Evolutionary conservation across 306 rosid genomes (phyloP).

Genomic region (Oemleria cerasiformis): DNA sequence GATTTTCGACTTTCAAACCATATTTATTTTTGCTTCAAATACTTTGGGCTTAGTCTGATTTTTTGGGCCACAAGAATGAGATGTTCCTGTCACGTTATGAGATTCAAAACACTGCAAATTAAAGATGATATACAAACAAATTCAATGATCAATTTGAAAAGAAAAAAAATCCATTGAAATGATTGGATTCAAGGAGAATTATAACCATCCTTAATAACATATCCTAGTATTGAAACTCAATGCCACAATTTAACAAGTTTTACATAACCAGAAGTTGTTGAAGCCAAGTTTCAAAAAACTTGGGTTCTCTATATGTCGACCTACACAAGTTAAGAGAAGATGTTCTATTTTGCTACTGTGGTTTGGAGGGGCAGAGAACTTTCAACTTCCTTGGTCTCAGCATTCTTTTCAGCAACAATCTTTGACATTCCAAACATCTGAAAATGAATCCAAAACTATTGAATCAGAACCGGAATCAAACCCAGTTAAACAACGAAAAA

Average conservation of each 20-base stretch:
- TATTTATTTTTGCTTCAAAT: too few relatives aligned
- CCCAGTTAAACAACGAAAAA: not conserved
- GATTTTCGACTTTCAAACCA: too few relatives aligned
- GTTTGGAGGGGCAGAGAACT: conserved; percentile 72
- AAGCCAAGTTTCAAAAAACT: not conserved
- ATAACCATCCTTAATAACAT: too few relatives aligned
- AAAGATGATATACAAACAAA: too few relatives aligned
- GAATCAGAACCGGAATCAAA: conserved; percentile 6
- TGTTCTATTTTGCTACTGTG: conserved; percentile 44
- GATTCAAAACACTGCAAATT: too few relatives aligned
- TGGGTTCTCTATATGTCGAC: not conserved
- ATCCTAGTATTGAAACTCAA: not conserved
- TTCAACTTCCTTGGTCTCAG: conserved; percentile 66
- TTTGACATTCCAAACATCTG: conserved; percentile 93
- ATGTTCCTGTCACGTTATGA: too few relatives aligned
- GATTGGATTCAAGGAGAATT: too few relatives aligned
- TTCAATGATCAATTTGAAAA: too few relatives aligned
- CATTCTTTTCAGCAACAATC: conserved; percentile 57
- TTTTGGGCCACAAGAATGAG: too few relatives aligned
- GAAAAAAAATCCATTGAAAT: too few relatives aligned
- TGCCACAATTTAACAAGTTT: not conserved
- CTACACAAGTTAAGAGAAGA: not conserved
- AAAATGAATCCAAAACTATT: conserved; percentile 20
- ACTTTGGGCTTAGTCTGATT: too few relatives aligned
- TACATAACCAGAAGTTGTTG: not conserved